Conservation (phyloP, 1,139 yeast species). For the Entelexis paramagnoliae region DNA sequence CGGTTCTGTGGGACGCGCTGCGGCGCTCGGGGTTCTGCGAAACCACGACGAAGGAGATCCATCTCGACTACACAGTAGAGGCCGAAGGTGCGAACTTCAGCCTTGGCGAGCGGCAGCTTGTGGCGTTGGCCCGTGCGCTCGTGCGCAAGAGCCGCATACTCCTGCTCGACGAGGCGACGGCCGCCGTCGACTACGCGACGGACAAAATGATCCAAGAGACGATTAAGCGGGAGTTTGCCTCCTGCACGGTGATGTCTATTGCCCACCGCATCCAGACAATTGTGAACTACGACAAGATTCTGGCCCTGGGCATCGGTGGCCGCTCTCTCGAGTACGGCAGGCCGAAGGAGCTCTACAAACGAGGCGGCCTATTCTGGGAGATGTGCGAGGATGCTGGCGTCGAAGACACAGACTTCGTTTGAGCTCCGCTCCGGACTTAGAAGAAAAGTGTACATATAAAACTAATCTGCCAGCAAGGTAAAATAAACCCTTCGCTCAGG, state of each 20-base stretch:
- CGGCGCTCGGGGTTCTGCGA: conserved; percentile 46
- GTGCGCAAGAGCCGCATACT: conserved; percentile 55
- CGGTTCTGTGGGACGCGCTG: conserved; percentile 45
- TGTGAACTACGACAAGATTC: conserved; percentile 50
- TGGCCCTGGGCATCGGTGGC: conserved; percentile 57
- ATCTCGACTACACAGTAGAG: conserved; percentile 52
- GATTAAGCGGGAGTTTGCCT: conserved; percentile 47
- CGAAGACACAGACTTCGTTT: neutral
- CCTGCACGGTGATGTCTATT: conserved; percentile 64
- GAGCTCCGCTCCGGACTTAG: too few species aligned
- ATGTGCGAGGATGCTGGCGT: conserved; percentile 44
- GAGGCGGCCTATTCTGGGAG: conserved; percentile 41
- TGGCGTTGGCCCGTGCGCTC: conserved; percentile 67
- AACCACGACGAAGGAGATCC: conserved; percentile 42
- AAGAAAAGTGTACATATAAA: too few species aligned
- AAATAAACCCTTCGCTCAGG: too few species aligned
- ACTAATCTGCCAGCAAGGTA: too few species aligned
- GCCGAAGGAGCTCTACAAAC: conserved; percentile 35
- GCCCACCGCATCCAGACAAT: conserved; percentile 70
- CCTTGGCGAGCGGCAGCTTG: conserved; percentile 64
- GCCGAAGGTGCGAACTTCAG: conserved; percentile 70
- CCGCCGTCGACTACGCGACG: conserved; percentile 69
- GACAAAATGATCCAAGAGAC: conserved; percentile 59
- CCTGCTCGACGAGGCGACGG: conserved; percentile 73
- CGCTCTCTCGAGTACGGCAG: conserved; percentile 45